Base-by-base conservation (phyloP, 2,329 filamentous ascomycete genomes). In the Thielaviopsis musarum region DNA sequence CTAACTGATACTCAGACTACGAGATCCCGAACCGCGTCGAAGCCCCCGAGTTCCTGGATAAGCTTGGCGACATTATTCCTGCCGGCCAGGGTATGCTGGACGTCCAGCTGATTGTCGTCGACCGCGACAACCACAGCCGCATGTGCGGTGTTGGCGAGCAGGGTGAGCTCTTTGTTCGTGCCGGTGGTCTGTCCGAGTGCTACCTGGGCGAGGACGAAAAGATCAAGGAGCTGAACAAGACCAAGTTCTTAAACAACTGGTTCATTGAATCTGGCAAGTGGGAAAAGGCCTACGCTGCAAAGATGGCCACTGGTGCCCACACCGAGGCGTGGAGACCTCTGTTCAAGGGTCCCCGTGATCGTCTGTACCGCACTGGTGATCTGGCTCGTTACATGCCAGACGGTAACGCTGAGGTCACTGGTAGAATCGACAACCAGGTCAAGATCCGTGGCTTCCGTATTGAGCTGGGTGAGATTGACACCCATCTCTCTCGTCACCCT, bases 391-490 rank as follows among this genome's bases (percentile, higher is more conserved):
- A 87, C 67, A 80, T 82, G 57, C 75, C 78, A 1, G 77, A 82
- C 52, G 88, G 87, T 41, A 83, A 85, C 64, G 85, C 89, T 12
- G 85, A 87, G 66, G 87, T 83, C 67, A 84, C 86, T 10, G 91
- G 91, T 22, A 79, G 93, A 61, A 83, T 83, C 24, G 91, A 97
- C 67, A 80, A 85, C 65, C 91, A 97, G 69, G 88, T 96, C 74
- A 98, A 97, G 76, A 91, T 97, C 64, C 85, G 93, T 62, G 91
- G 91, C 1, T 97, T 96, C 77, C 80, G 91, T 62, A 95, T 98
- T 65, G 93, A 98, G 72, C 82, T 97, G 53, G 86, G 85, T 63
- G 93, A 97, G 65, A 96, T 97, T 65, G 91, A 97, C 70, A 86
- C 78, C 51, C 85, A 95, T 69, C 74, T 96, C 54, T 86, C 82